phyloP scores from a whole-genome alignment of 1,284 basidiomycete genomes.

The Ustilago cynodontis region DNA sequence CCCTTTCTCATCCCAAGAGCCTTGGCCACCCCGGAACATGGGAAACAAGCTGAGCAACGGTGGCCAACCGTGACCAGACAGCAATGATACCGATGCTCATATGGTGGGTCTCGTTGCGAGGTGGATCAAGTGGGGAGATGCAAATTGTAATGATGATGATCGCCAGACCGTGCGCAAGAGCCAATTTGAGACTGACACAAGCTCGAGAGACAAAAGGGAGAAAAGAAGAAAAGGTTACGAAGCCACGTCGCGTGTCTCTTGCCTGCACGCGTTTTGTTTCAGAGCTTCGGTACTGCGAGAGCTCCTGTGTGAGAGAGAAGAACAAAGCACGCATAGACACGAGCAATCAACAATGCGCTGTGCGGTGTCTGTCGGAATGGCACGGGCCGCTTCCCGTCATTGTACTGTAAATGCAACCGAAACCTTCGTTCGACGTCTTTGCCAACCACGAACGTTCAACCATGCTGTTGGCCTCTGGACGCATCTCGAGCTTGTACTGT shows the following conservation, averaged over 20 bases:
- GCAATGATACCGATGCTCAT: background rate
- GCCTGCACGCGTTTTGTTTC: slow-evolving; percentile 2
- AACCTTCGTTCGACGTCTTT: background rate
- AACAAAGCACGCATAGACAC: background rate
- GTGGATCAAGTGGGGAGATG: background rate
- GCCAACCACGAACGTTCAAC: background rate
- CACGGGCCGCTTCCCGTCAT: background rate
- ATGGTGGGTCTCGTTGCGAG: background rate
- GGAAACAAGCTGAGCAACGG: background rate
- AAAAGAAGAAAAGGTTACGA: too few species aligned
- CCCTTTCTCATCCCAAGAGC: background rate
- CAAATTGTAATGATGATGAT: background rate
- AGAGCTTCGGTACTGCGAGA: background rate
- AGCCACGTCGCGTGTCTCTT: slow-evolving; percentile 2
- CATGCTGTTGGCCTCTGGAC: background rate
- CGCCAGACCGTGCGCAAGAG: slow-evolving; percentile 8
- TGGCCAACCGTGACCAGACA: background rate
- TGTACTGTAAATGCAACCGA: slow-evolving; percentile 1
- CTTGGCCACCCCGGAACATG: background rate
- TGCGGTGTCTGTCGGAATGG: background rate
- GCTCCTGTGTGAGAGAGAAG: background rate
- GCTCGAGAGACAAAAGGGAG: background rate
- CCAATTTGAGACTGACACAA: background rate
- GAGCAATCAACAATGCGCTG: background rate
- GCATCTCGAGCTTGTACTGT: too few species aligned